A percentile compares a stretch with the other conserved stretches of the same genome.
Evolutionary conservation across 129 eudicot genomes (phyloP).

Genomic region (Cynara cardunculus): DNA sequence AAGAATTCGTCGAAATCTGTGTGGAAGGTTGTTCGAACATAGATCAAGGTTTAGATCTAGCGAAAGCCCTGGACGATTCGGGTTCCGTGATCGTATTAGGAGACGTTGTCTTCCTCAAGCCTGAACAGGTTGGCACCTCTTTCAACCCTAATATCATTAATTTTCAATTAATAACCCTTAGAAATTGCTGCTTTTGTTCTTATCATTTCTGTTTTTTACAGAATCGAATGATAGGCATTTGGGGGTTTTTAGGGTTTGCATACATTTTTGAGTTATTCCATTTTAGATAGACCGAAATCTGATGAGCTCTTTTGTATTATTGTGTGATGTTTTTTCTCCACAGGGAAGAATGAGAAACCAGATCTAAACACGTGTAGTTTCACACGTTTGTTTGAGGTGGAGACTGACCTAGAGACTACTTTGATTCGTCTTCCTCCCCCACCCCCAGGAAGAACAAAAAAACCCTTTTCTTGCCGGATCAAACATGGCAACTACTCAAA

Average conservation of each 20-base stretch:
- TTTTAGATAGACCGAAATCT: constrained; percentile 45
- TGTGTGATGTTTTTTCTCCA: constrained; percentile 56
- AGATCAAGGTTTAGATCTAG: constrained; percentile 56
- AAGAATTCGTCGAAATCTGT: constrained; percentile 58
- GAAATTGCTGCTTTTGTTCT: constrained; percentile 6
- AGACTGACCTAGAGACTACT: constrained; percentile 36
- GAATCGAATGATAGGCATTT: constrained; percentile 3
- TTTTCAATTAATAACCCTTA: not conserved
- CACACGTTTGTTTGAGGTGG: constrained; percentile 54
- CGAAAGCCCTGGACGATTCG: constrained; percentile 77
- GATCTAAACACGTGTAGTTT: constrained; percentile 34
- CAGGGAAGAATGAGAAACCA: constrained; percentile 75
- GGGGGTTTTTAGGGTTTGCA: constrained; percentile 12
- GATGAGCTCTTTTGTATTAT: constrained; percentile 50
- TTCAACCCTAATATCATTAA: not conserved
- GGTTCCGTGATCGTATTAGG: constrained; percentile 84
- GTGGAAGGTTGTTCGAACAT: constrained; percentile 29
- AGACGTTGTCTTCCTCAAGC: constrained; percentile 68
- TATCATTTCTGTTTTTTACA: constrained; percentile 13
- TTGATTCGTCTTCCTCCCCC: constrained; percentile 21
- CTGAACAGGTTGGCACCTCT: constrained; percentile 74
- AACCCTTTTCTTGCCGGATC: not conserved
- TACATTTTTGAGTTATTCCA: constrained; percentile 1
- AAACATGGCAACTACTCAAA: not conserved
- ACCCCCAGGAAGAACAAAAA: constrained; percentile 1